Evolutionary conservation across 768 basidiomycete genomes (phyloP), one percentile per base, ranked within the genome.

Genomic region (Termitomyces sp.): DNA sequence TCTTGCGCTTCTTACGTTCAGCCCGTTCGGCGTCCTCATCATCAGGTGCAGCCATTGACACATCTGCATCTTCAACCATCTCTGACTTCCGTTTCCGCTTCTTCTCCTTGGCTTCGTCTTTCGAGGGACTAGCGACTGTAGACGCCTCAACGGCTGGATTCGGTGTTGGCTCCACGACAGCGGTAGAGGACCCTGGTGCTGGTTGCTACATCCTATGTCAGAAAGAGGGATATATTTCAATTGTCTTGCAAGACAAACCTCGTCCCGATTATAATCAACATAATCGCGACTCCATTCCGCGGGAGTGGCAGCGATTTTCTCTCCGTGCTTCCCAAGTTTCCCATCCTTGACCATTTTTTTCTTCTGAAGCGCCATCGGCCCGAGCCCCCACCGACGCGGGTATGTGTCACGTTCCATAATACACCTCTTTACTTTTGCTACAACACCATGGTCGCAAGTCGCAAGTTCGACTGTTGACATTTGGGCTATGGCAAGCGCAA

Each of bases 331-430:
- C 64, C 94, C 90, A 48, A 99, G 85, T 70, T 94, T 91, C 45
- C 96, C 95, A n/a, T 93, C 93, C 77, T 96, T 97, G 60, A 97
- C 85, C 83, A 99, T 79, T 72, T 96, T 97, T 79, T 98, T 99
- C 82, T 98, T 98, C 70, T 96, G 89, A 51, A 91, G 75, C 13
- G 97, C 96, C 71, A 95, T 84, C 20, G 97, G 97, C n/a, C 97
- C 97, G 49, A 98, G 83, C 47, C 97, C 97, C 97, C 97, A 98
- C 59, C 95, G 85, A 53, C 97, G 85, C 38, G 97, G 97, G 71
- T 99, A 99, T 18, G 93, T 91, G 71, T 99, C 97, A 35, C 96
- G 88, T 70, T 98, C 97, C 97, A 99, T 99, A 67, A 99, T 98
- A 68, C 96, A 98, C 49, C 97, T 81, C 76, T 99, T 99, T 66